Percentiles rank a stretch among this genome's conserved stretches.
Evolutionary conservation across 2,329 filamentous ascomycete genomes (phyloP).

Genomic region (Massarina eburnea): DNA sequence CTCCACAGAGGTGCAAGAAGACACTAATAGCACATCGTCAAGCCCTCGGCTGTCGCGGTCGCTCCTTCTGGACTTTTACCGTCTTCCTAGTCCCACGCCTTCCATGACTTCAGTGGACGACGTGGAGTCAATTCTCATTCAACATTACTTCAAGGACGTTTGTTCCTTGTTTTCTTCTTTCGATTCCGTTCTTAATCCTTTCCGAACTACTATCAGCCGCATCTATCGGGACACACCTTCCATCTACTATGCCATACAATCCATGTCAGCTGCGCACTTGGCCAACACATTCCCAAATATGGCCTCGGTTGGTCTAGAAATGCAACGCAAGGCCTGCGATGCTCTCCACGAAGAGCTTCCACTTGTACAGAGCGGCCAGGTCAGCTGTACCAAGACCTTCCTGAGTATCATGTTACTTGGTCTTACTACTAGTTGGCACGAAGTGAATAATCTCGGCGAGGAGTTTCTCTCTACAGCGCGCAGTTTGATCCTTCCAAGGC

Average conservation of each 20-base stretch:
- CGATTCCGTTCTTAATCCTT: constrained; percentile 63
- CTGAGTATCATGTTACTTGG: constrained; percentile 62
- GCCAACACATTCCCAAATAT: constrained; percentile 60
- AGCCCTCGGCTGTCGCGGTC: constrained; percentile 39
- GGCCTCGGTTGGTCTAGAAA: constrained; percentile 52
- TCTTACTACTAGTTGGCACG: constrained; percentile 62
- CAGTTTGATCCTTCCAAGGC: constrained; percentile 48
- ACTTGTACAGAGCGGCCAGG: constrained; percentile 45
- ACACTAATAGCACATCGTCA: constrained; percentile 8
- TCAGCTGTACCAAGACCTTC: constrained; percentile 54
- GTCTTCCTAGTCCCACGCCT: constrained; percentile 38
- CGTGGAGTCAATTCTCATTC: constrained; percentile 58
- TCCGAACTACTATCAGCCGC: constrained; percentile 59
- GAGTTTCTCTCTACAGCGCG: constrained; percentile 54
- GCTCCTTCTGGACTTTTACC: constrained; percentile 43
- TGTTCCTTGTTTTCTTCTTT: constrained; percentile 65
- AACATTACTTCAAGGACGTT: constrained; percentile 66
- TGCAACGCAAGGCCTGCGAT: constrained; percentile 56
- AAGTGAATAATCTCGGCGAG: constrained; percentile 57
- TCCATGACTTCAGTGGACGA: constrained; percentile 44
- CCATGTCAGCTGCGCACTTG: constrained; percentile 64
- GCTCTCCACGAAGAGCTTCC: constrained; percentile 53
- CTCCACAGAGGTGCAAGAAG: constrained; percentile 17
- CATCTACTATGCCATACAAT: constrained; percentile 63
- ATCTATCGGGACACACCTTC: constrained; percentile 61